phyloP scores from a whole-genome alignment of 2,329 filamentous ascomycete species.

The Penicillium sp. region DNA sequence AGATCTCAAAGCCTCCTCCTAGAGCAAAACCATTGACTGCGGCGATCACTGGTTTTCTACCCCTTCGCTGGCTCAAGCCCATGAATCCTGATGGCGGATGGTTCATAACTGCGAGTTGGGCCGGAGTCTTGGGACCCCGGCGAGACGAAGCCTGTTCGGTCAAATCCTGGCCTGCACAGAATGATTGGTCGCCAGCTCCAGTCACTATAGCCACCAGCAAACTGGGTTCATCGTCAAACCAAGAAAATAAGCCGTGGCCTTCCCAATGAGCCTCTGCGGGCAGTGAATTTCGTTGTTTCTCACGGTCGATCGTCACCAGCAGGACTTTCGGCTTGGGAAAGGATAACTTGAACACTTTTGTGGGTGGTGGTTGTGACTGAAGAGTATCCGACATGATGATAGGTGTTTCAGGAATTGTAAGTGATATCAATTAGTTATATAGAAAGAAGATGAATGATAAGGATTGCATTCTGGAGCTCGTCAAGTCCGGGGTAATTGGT shows the following conservation, averaged over 20 bases:
- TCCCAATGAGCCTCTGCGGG: constrained; percentile 40
- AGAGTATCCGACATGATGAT: constrained; percentile 4
- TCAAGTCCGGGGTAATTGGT: not conserved
- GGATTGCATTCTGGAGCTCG: too few species aligned
- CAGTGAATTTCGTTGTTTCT: constrained; percentile 42
- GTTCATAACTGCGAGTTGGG: constrained; percentile 18
- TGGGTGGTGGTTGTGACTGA: constrained; percentile 4
- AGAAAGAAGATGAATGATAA: too few species aligned
- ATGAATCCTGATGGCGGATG: constrained; percentile 52
- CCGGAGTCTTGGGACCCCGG: constrained; percentile 15
- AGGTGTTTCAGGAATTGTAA: not conserved
- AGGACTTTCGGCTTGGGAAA: constrained; percentile 44
- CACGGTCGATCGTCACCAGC: constrained; percentile 45
- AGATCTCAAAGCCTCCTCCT: constrained; percentile 77
- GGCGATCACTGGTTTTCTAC: constrained; percentile 70
- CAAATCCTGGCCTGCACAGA: constrained; percentile 46
- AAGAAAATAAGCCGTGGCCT: constrained; percentile 38
- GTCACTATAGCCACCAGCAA: constrained; percentile 44
- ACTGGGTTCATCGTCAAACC: constrained; percentile 42
- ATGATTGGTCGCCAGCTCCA: constrained; percentile 43
- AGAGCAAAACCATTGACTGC: constrained; percentile 75
- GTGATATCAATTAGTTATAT: too few species aligned
- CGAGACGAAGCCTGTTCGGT: constrained; percentile 39
- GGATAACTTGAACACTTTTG: constrained; percentile 14
- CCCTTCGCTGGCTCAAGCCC: constrained; percentile 53